Conservation (phyloP, 2,329 filamentous ascomycete genomes). For the Phaeosphaeria sp. region DNA sequence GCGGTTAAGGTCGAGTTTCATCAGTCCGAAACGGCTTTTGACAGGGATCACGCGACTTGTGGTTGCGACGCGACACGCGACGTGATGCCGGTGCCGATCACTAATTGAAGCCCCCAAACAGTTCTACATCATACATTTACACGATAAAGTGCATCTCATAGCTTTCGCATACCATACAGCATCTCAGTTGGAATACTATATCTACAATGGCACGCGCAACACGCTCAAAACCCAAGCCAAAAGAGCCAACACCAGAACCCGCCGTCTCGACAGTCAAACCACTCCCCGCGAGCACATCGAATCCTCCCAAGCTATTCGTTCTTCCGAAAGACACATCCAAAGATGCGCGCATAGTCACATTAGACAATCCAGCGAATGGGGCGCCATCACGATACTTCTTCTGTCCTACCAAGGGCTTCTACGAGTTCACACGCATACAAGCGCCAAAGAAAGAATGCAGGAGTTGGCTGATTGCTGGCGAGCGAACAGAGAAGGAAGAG, state of each 20-base stretch:
- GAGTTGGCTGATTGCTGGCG: constrained; percentile 61
- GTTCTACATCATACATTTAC: no score
- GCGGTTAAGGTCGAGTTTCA: constrained; percentile 27
- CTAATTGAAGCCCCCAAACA: neutral
- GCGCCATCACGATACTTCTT: constrained; percentile 62
- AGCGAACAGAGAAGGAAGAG: constrained; percentile 14
- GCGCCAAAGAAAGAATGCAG: constrained; percentile 58
- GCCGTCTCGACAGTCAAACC: constrained; percentile 26
- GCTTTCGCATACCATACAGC: neutral
- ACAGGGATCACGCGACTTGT: neutral
- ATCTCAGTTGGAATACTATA: constrained; percentile 2
- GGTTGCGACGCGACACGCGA: neutral
- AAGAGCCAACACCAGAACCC: constrained; percentile 31
- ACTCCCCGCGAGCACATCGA: constrained; percentile 46
- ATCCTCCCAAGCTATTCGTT: constrained; percentile 63
- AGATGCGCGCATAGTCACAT: constrained; percentile 62
- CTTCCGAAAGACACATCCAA: constrained; percentile 61
- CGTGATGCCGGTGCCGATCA: neutral
- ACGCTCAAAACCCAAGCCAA: constrained; percentile 40
- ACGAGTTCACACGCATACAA: constrained; percentile 66
- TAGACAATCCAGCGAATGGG: constrained; percentile 62
- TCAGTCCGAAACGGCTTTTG: neutral
- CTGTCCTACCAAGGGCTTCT: constrained; percentile 64
- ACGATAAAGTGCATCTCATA: neutral
- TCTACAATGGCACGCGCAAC: constrained; percentile 43